Percentiles rank a stretch among this genome's conserved stretches.
Conservation (phyloP, 2,329 filamentous ascomycete genomes). For the Penicillium sp. region DNA sequence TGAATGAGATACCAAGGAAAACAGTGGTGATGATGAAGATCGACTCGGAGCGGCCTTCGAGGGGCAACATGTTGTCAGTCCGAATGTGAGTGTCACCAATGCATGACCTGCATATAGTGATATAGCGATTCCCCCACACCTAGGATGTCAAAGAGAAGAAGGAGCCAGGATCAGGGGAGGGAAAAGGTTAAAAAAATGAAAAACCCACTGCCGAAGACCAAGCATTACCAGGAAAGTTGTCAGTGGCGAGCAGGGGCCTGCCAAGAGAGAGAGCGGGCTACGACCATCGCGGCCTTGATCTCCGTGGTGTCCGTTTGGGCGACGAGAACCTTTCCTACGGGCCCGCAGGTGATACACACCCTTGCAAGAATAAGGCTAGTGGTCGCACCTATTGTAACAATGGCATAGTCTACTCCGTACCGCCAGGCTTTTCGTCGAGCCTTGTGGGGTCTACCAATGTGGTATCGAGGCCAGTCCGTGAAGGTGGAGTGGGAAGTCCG, state of each 20-base stretch:
- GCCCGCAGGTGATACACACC: background rate
- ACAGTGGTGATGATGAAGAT: constrained; percentile 37
- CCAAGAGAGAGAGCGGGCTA: constrained; percentile 10
- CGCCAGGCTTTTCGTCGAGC: background rate
- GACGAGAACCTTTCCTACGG: background rate
- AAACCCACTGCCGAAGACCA: constrained; percentile 6
- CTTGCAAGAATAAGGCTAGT: background rate
- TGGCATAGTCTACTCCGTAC: background rate
- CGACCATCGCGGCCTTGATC: constrained; percentile 1
- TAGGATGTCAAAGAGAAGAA: background rate
- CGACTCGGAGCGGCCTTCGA: constrained; percentile 34
- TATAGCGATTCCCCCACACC: background rate
- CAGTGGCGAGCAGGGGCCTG: constrained; percentile 16
- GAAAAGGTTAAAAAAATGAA: background rate
- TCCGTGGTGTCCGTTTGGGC: constrained; percentile 7
- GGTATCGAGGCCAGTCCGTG: background rate
- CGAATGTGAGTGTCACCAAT: constrained; percentile 4
- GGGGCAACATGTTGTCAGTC: constrained; percentile 28
- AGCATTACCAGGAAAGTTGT: constrained; percentile 13
- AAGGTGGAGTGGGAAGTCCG: background rate
- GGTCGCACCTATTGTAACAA: background rate
- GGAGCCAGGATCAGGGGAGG: constrained; percentile 1
- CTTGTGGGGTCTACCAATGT: background rate
- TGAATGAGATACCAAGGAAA: constrained; percentile 34
- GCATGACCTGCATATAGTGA: constrained; percentile 9